A percentile compares a stretch with the other conserved stretches of the same genome.
These are phyloP conservation scores for Trichoderma orchidacearum DNA, from an alignment of 495 filamentous ascomycete species.

Conservation along the genomic window DNA sequence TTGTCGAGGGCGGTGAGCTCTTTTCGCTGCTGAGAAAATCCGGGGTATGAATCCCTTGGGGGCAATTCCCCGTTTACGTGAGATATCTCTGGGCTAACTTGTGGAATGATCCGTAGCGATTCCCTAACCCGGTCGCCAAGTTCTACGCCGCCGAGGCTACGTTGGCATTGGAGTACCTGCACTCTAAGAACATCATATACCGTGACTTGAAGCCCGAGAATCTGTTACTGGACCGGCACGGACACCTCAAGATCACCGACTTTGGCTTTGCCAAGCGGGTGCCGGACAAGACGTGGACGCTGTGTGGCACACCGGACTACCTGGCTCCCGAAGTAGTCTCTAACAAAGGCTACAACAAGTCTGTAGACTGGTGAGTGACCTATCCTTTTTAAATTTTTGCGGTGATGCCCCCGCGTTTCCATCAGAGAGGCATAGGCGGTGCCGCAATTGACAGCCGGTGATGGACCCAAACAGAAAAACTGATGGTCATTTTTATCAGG, in stretches of 20 bases:
- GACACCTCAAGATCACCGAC: constrained; percentile 96
- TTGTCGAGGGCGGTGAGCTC: constrained; percentile 96
- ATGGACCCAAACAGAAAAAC: too few relatives aligned
- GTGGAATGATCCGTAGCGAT: constrained; percentile 49
- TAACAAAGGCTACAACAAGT: constrained; percentile 98
- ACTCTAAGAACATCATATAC: constrained; percentile 90
- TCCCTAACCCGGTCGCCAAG: constrained; percentile 96
- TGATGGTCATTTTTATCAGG: constrained; percentile 33
- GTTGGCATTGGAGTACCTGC: constrained; percentile 90
- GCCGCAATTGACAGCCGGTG: too few relatives aligned
- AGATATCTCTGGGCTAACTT: constrained; percentile 3
- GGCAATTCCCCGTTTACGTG: too few relatives aligned
- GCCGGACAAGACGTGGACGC: constrained; percentile 96
- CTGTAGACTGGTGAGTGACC: constrained; percentile 83
- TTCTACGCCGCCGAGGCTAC: constrained; percentile 98
- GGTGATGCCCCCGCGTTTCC: too few relatives aligned
- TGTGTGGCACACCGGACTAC: constrained; percentile 98
- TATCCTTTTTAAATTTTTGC: background rate
- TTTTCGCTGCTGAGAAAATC: constrained; percentile 93
- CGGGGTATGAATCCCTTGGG: constrained; percentile 48
- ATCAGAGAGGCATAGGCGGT: too few relatives aligned
- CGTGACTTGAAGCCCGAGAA: constrained; percentile 97
- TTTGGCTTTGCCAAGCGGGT: constrained; percentile 98
- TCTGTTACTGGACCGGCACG: constrained; percentile 84
- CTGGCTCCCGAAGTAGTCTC: constrained; percentile 93